Evolutionary conservation across 371 early-diverging fungal genomes (phyloP).

Genomic region (Fennellomyces sp.): DNA sequence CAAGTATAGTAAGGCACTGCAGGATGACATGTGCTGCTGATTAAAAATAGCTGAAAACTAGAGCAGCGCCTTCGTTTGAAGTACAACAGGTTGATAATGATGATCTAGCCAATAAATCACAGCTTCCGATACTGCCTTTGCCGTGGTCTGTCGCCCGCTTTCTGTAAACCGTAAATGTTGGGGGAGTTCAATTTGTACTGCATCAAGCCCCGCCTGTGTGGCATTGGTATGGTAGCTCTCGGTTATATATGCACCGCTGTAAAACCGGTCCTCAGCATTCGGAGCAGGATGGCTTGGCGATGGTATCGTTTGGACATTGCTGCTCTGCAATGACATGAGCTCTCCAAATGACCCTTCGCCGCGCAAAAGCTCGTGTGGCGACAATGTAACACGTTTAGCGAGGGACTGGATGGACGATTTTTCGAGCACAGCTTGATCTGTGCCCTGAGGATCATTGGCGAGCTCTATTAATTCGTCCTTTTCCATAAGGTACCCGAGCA

Average conservation of each 20-base stretch:
- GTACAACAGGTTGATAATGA: conserved; percentile 6
- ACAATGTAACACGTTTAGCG: neutral
- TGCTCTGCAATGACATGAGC: neutral
- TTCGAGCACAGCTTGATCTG: neutral
- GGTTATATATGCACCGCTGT: conserved; percentile 16
- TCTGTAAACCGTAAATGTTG: conserved; percentile 3
- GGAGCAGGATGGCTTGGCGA: conserved; percentile 6
- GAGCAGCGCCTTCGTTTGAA: neutral
- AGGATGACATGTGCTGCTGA: neutral
- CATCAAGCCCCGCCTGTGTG: neutral
- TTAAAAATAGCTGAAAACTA: neutral
- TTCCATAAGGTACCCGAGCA: conserved; percentile 14
- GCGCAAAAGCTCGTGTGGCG: conserved; percentile 2
- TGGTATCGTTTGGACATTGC: conserved; percentile 1
- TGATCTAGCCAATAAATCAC: conserved; percentile 1
- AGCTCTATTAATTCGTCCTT: conserved; percentile 1
- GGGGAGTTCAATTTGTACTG: conserved; percentile 17
- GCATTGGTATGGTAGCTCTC: neutral
- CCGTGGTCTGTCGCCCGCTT: neutral
- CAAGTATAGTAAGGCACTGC: neutral
- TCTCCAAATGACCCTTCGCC: conserved; percentile 13
- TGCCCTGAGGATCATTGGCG: neutral
- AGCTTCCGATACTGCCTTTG: neutral
- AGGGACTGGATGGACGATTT: conserved; percentile 10
- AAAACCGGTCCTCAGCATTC: neutral